Conservation (phyloP, 2,329 filamentous ascomycete species). For the Podosphaera fusca region DNA sequence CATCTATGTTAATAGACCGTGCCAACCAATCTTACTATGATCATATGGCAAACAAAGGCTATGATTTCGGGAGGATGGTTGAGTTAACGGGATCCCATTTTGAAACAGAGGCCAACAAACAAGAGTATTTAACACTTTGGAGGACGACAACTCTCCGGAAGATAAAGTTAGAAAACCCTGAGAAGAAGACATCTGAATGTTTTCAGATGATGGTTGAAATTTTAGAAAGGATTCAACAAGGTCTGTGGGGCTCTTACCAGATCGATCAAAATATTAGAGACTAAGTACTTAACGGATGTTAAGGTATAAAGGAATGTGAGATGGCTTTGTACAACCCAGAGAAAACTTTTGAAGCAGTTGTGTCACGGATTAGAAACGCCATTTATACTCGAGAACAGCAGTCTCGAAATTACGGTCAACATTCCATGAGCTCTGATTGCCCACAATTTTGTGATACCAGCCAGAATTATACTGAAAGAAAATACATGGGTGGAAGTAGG, state of each 20-base stretch:
- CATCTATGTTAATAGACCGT: not conserved
- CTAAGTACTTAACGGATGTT: not conserved
- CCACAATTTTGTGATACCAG: not conserved
- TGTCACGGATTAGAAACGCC: not conserved
- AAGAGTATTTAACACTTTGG: conserved; percentile 1
- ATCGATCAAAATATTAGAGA: not conserved
- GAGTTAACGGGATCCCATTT: not conserved
- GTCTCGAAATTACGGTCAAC: not conserved
- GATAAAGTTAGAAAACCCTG: not conserved
- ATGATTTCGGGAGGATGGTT: not conserved
- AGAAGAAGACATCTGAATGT: not conserved
- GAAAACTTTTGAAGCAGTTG: not conserved
- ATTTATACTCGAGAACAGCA: not conserved
- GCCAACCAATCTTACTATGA: not conserved
- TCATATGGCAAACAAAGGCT: not conserved
- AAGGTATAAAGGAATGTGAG: not conserved
- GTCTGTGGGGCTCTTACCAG: not conserved
- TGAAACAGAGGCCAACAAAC: not conserved
- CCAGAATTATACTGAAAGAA: not conserved
- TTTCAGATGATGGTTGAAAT: too few species aligned
- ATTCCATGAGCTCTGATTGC: not conserved
- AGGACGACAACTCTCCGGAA: not conserved
- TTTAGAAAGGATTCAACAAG: too few species aligned
- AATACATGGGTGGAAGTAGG: not conserved
- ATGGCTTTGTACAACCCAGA: not conserved